Base-by-base conservation (phyloP, 2,329 filamentous ascomycete genomes). In the Plectosphaerella sp. region DNA sequence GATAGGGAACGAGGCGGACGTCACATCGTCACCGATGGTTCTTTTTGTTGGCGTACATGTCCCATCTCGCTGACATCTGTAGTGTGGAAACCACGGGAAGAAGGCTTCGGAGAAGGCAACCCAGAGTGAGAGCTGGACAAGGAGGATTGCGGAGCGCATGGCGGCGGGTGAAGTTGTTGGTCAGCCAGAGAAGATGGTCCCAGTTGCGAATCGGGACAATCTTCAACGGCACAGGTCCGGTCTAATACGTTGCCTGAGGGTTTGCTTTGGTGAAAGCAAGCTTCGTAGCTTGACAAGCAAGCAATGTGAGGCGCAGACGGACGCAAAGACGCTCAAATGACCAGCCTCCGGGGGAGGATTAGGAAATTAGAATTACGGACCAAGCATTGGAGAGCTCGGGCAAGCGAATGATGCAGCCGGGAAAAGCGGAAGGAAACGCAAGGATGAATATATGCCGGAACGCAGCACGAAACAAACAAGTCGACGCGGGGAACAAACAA, bases 71-170 rank as follows among this genome's bases (percentile, higher is more conserved):
- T 65, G 49, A 47, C 63, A 65, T 45, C 59, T 55, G 16, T 58
- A 59, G 22, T 53, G 52, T 9, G 76, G 74, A 20, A 61, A 63
- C 61, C 71, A 79, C 5, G 74, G 74, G 47, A 66, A 76, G 61
- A 82, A 78, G 49, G 79, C 79, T 49, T 72, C 64, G 51, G 69
- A 69, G 48, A 69, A 64, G 39, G 72, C 67, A 51, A 71, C 67
- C 67, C 73, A 79, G 62, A 81, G 61, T 58, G 75, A 71, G 62
- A 82, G 62, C 61, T 74, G 74, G 54, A 75, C 60, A 43, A 80
- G 58, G 54, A 72, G 49, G 43, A 64, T 55, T 50, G 62, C 57
- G 48, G 68, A 61, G 57, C 69, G 69, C 77, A 80, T 80, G 45
- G 16, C 37, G 51, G 24, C 45, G 25, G 16, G 22, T 48, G 43